Conservation (phyloP, 371 early-diverging fungal genomes). For the Mortierella polycephala region DNA sequence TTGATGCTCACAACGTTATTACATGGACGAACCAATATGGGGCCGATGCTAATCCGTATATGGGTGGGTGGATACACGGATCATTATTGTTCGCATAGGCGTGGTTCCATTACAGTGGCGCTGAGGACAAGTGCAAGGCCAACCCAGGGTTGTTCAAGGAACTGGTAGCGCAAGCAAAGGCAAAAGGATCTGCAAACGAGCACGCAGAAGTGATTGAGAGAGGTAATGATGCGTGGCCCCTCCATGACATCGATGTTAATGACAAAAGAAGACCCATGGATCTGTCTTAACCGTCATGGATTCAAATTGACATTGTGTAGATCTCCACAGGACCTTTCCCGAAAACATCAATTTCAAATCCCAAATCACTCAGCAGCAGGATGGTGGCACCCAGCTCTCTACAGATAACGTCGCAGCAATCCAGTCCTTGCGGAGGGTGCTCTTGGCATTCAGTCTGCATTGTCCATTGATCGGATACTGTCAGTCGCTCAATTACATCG, state of each 20-base stretch:
- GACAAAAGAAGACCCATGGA: background rate
- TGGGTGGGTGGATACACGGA: too few relatives aligned
- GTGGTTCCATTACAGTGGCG: constrained; percentile 90
- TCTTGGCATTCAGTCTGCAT: constrained; percentile 75
- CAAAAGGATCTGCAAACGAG: constrained; percentile 65
- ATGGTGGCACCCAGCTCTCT: constrained; percentile 50
- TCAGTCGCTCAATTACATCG: constrained; percentile 86
- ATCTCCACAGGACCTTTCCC: constrained; percentile 86
- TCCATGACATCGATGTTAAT: background rate
- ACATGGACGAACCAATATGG: too few relatives aligned
- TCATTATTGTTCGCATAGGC: constrained; percentile 53
- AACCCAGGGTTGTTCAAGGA: constrained; percentile 72
- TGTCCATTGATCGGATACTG: constrained; percentile 84
- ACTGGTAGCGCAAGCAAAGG: constrained; percentile 64
- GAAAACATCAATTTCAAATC: constrained; percentile 78
- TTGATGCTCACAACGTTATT: too few relatives aligned
- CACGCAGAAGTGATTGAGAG: constrained; percentile 82
- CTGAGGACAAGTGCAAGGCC: constrained; percentile 67
- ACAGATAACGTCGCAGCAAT: constrained; percentile 66
- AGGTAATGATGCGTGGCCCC: constrained; percentile 48
- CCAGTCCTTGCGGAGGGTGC: constrained; percentile 72
- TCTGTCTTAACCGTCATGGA: background rate
- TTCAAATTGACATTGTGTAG: constrained; percentile 43
- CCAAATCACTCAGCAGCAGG: constrained; percentile 46
- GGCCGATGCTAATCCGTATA: too few relatives aligned